Base-by-base conservation (phyloP, 2,329 filamentous ascomycete species). In the Orbilia javanica region DNA sequence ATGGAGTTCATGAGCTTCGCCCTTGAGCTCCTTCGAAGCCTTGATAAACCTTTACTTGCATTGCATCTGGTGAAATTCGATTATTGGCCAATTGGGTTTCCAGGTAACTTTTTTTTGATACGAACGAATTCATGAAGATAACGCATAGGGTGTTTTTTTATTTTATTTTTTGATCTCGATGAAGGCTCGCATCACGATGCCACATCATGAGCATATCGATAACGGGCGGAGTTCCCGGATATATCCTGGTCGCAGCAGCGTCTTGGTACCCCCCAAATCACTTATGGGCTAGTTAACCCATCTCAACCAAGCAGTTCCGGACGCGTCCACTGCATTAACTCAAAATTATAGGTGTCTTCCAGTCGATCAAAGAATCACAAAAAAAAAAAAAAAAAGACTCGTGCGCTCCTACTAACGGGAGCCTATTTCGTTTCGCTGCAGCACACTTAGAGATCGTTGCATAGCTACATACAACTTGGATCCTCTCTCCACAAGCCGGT, bases 401-500 rank as follows among this genome's bases (percentile, higher is more conserved):
- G 73, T 66, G 73, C 73, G 73, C 66, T 77, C 73, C 73, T 77
- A 77, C 73, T 50, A 15, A 64, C 15, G n/a, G 71, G 39, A 66
- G 69, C 69, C 69, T 73, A 66, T 46, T 65, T 46, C 34, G 39
- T 50, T 65, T 39, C 42, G 42, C 46, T 70, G 67, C 31, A 29
- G 52, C 29, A 46, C n/a, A 46, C 29, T 18, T 27, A 25, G 15
- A 25, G 18, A 29, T 2, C 7, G 15, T 15, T 5, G 36, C 29
- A 44, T 62, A 60, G 42, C 20, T 55, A 48, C 64, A 67, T 27
- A 3, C 15, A 25, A 52, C n/a, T n/a, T n/a, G n/a, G n/a, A n/a
- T 55, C 52, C 27, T 48, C 36, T 11, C 11, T 13, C 3, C 22
- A 29, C 36, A 44, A 15, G 22, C 27, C 22, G 50, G 22, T 36